phyloP scores from a whole-genome alignment of 2,329 filamentous ascomycete species.

The Alternaria gansuensis region DNA sequence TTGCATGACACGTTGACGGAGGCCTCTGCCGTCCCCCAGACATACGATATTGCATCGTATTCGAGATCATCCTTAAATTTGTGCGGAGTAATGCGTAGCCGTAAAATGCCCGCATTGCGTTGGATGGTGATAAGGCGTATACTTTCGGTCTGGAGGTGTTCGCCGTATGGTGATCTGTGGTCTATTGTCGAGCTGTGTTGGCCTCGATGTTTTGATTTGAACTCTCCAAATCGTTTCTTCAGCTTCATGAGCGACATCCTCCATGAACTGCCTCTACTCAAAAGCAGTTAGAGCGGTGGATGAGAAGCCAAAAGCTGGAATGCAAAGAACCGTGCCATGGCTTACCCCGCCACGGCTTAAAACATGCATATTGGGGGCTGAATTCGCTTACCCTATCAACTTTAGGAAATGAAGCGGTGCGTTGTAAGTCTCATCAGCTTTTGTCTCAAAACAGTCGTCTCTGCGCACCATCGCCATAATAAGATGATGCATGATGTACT shows the following conservation, averaged over 20 bases:
- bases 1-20: neutral
- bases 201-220: too few relatives aligned
- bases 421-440: neutral
- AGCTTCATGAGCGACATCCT: neutral
- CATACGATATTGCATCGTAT: neutral
- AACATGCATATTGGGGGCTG: neutral
- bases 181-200: too few relatives aligned
- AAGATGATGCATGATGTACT: neutral
- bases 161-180: neutral
- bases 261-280: too few relatives aligned
- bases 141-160: neutral
- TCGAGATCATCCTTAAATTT: neutral
- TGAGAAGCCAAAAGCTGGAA: too few relatives aligned
- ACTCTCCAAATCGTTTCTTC: neutral
- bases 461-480: accelerated
- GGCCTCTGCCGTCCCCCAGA: neutral
- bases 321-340: too few relatives aligned
- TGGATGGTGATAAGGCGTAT: neutral
- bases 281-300: too few relatives aligned
- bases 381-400: neutral
- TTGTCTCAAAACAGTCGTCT: accelerated
- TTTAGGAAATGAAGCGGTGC: neutral
- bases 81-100: neutral
- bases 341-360: neutral
- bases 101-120: accelerated